Evolutionary conservation across 2,329 filamentous ascomycete genomes (phyloP), one percentile per base, ranked within the genome.

Genomic region (Teratosphaeria nubilosa): DNA sequence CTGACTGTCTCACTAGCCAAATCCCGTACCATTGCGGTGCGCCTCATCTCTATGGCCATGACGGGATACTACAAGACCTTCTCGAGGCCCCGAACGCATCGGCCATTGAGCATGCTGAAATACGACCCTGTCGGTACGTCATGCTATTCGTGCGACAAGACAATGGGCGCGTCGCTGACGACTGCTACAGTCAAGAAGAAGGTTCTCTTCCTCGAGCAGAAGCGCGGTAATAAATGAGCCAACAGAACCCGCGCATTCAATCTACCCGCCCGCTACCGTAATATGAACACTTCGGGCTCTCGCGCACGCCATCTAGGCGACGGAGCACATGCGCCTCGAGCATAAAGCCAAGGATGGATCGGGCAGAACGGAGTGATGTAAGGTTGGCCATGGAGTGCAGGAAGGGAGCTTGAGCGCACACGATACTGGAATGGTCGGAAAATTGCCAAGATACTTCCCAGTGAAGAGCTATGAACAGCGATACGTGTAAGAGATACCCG

Each of bases 41-140:
- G 94, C 73, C 87, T 99, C 66, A 80, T 99, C 74, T 96, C 91
- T 63, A 99, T 99, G 94, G 94, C 94, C 73, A 87, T 96, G 87
- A 99, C 94, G 27, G 94, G 94, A 70, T 99, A 91, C 82, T 99
- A 92, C 81, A 91, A 92, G 75, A 95, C 90, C 56, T 85, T 95
- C 75, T 82, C 87, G 66, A 86, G 95, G 59, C 91, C 91, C 13
- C 86, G 94, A 66, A 82, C 83, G 31, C 82, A 91, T 62, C 81
- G 87, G 51, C 91, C 95, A 58, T 83, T 99, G 76, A 95, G 91
- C 78, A 94, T 99, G 90, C 79, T 99, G 68, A 99, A 99, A 80
- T 99, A 99, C 76, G 94, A 99, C 73, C 94, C 94, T 50, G 91
- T 99, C 64, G 87, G 90, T 95, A 84, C 65, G 82, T 73, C n/a